Evolutionary conservation across 202 grass and related monocot species (phyloP).

Genomic region (Cymbopogon flexuosus): DNA sequence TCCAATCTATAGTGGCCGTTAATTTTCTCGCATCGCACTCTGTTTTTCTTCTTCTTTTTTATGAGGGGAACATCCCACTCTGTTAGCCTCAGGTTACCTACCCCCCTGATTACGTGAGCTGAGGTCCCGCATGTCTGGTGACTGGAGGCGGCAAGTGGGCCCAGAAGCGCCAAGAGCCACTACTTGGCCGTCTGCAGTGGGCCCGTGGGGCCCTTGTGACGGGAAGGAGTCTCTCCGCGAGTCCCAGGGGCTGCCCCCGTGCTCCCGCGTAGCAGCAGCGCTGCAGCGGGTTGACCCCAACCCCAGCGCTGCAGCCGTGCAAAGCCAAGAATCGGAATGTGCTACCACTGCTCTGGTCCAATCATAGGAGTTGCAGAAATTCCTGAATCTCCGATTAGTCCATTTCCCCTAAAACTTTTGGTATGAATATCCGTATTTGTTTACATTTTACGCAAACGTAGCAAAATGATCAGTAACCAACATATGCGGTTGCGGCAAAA

Average conservation of each 20-base stretch:
- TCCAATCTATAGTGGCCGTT: not conserved
- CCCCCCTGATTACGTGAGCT: not conserved
- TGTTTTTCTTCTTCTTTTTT: no score
- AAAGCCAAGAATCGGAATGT: not conserved
- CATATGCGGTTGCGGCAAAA: no score
- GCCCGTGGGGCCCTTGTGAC: not conserved
- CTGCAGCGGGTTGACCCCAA: not conserved
- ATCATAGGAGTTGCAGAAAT: not conserved
- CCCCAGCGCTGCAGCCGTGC: conserved; percentile 19
- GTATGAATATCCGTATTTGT: no score
- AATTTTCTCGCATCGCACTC: not conserved
- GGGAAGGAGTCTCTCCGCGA: not conserved
- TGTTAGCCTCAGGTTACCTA: not conserved
- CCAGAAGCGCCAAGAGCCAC: conserved; percentile 6
- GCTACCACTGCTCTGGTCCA: not conserved
- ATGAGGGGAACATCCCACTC: no score
- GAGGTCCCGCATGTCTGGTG: not conserved
- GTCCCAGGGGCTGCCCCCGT: conserved; percentile 16
- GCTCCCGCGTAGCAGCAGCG: conserved; percentile 35
- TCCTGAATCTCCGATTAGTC: conserved; percentile 23
- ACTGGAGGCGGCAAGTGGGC: not conserved
- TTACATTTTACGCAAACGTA: no score
- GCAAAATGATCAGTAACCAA: no score
- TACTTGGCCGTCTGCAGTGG: not conserved
- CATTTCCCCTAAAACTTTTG: no score